Conservation (phyloP, 129 eudicot species). For the Pulicaria dysenterica region DNA sequence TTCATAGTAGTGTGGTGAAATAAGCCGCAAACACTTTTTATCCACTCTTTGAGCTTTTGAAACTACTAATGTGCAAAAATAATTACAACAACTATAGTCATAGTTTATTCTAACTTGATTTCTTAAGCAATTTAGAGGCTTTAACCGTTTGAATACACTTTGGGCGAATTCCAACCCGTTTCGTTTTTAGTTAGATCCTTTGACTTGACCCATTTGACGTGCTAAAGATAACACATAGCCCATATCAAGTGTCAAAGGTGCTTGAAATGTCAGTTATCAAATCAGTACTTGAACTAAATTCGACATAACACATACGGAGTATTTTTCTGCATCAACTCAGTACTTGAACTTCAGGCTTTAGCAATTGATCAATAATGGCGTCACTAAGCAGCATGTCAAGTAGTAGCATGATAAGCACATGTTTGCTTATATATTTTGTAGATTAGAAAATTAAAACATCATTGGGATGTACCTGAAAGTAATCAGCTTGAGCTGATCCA, state of each 20-base stretch:
- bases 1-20: neutral
- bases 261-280: no score
- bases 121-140: neutral
- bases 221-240: neutral
- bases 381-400: no score
- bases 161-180: neutral
- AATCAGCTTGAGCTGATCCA: no score
- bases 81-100: neutral
- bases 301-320: no score
- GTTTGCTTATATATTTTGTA: no score
- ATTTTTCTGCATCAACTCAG: no score
- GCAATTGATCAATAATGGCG: no score
- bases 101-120: neutral
- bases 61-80: neutral
- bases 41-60: neutral
- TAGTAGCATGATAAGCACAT: no score
- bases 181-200: neutral
- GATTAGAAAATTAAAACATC: no score
- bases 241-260: neutral
- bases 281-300: no score
- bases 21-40: neutral
- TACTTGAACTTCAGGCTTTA: no score
- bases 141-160: neutral
- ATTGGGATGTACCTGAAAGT: no score
- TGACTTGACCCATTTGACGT: neutral